Evolutionary conservation across 1,139 yeast species (phyloP), one percentile per base, ranked within the genome.

Genomic region (Arxiozyma telluris): DNA sequence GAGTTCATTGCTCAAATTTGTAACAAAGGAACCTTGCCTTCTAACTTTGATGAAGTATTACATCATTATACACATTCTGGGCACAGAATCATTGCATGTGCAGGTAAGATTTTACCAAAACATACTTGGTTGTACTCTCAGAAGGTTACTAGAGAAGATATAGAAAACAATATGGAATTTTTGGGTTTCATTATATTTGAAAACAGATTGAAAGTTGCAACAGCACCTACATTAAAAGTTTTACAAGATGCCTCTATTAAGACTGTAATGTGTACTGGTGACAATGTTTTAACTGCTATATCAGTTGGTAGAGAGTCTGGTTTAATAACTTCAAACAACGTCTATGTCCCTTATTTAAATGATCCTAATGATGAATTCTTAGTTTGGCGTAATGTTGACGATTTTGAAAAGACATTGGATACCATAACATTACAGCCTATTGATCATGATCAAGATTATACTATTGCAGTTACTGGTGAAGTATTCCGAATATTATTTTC

Each of bases 251-350:
- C 98, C 0, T 75, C 80, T 44, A 79, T 93, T 54, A 76, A 98
- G 61, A 87, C 95, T 0, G 76, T 90, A 27, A 94, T 93, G 98
- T 94, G 98, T 69, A 93, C 98, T 0, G 99, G 99, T 53, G 99
- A 93, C 68, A 93, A 93, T 66, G 82, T 93, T 18, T 75, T 93
- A 57, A 93, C 99, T 0, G 98, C 98, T 0, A 81, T 94, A 27
- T 87, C 96, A 71, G 98, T 93, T 25, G 96, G 88, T 1, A 78
- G 81, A 57, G 97, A 93, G 64, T 87, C 96, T 67, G 83, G 81
- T 9, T 76, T 93, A 57, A 71, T 93, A 9, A 70, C 71, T 3
- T 71, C 66, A 11, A 63, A 74, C 0, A 71, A 75, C 25, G 83
- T 90, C 3, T 93, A 78, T 69, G 80, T 89, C 5, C 96, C 98